Evolutionary conservation across 805 yeast species (phyloP).

Genomic region (Wickerhamomyces queroliae): DNA sequence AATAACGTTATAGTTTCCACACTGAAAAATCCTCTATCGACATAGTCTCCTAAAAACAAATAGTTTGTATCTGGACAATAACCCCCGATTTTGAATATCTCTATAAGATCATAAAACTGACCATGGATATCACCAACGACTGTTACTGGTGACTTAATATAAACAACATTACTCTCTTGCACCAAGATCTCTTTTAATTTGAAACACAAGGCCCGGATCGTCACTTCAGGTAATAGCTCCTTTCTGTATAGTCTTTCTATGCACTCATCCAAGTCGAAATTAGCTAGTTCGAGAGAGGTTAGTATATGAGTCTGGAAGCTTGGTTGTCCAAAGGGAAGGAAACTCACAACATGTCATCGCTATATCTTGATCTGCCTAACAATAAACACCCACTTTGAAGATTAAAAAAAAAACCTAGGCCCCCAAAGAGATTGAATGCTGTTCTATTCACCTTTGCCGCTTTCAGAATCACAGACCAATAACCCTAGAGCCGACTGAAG

Average conservation of each 20-base stretch:
- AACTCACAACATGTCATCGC: too few relatives aligned
- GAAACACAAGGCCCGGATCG: constrained; percentile 67
- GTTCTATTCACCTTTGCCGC: too few relatives aligned
- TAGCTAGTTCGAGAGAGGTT: too few relatives aligned
- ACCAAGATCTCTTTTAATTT: constrained; percentile 78
- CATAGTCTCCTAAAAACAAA: constrained; percentile 91
- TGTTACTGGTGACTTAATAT: constrained; percentile 80
- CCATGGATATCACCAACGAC: constrained; percentile 98
- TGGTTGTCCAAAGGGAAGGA: too few relatives aligned
- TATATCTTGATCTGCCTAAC: too few relatives aligned
- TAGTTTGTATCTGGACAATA: constrained; percentile 91
- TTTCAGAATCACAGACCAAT: too few relatives aligned
- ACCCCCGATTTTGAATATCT: constrained; percentile 92
- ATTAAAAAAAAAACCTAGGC: too few relatives aligned
- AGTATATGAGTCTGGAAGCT: too few relatives aligned
- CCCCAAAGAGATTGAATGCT: too few relatives aligned
- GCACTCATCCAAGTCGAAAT: constrained; percentile 58
- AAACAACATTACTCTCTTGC: constrained; percentile 80
- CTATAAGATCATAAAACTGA: constrained; percentile 89
- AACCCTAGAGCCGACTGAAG: too few relatives aligned
- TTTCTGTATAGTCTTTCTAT: constrained; percentile 59
- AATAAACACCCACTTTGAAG: too few relatives aligned
- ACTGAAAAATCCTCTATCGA: constrained; percentile 90
- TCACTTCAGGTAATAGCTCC: constrained; percentile 63
- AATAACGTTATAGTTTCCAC: constrained; percentile 87